Base-by-base conservation (phyloP, 768 basidiomycete genomes). In the Russula olivacea region DNA sequence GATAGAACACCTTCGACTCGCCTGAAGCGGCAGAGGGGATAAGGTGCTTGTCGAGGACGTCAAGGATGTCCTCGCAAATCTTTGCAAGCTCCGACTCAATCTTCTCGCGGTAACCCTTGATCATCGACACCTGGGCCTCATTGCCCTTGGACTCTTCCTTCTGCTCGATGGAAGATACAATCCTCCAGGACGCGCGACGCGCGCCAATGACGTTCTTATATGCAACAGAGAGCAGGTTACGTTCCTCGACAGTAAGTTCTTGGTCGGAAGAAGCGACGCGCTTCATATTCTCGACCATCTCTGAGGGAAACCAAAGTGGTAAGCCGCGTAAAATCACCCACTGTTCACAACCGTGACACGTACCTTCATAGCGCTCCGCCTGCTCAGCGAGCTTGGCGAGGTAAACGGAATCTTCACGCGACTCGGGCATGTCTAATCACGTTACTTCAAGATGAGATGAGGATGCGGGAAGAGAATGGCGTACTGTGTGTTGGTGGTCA, bases 211-310 rank as follows among this genome's bases (percentile, higher is more conserved):
- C 93, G 77, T 98, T 98, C 89, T 98, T 98, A 84, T 97, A 98
- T 19, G 95, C 95, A 63, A 98, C 95, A 12, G 93, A 54, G 21
- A 54, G 52, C 21, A 98, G 86, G 76, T 98, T 98, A 66, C 95
- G 93, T 79, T 98, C 95, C 79, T 98, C 95, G 50, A 98, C 93
- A 64, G 94, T 96, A 73, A 98, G 89, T 73, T 98, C 95, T 77
- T 95, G 91, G 83, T 96, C 93, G 64, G 93, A 94, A 36, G 93
- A 94, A 61, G 95, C 95, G 69, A 98, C 95, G 66, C 86, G 86
- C 87, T 98, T 98, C 95, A 98, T 98, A 85, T 95, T 96, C 79
- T 93, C 91, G 69, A 97, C 95, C 95, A 97, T 97, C 78, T 97
- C 91, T 87, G 76, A 30, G 62, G 11, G 63, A 34, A 54, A 55